Evolutionary conservation across 2,329 filamentous ascomycete species (phyloP), one percentile per base, ranked within the genome.

Genomic region (Corniculantispora saksenae): DNA sequence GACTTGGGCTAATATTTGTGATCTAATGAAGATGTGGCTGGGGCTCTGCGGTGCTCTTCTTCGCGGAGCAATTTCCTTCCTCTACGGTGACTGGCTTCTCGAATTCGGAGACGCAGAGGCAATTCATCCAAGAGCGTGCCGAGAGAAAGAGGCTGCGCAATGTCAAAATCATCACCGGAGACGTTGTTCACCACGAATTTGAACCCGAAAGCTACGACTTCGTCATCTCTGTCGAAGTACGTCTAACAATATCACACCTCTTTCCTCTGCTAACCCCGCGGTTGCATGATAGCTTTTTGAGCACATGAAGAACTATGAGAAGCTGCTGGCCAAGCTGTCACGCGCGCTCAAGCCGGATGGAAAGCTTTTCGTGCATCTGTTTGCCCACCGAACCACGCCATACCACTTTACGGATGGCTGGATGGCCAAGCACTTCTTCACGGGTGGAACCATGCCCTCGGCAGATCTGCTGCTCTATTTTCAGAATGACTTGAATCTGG

Each of bases 351-450:
- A 85, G 68, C 83, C 86, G 0, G 80, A 81, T 1, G 89, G 89
- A 4, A 89, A 90, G 76, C 79, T 90, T 19, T 91, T 91, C 70
- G 85, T 91, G 65, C 89, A 91, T 69, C 85, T 89, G 63, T 91
- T 91, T 72, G 82, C 81, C 40, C 88, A 91, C 74, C 83, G 81
- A 70, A 82, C 81, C 10, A 88, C 85, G 17, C 88, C 89, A 0
- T 91, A 91, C 72, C 87, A 91, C 72, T 91, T 87, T 68, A 88
- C 91, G 66, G 83, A 84, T 60, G 89, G 89, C 38, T 92, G 89
- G 89, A 91, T 91, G 89, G 89, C 88, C 61, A 85, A 84, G 67
- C 82, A 91, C 71, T 91, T 91, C 80, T 91, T 91, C 76, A 89
- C 88, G 0, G 89, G 89, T 13, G 89, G 89, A 2, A 91, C 87